Base-by-base conservation (phyloP, 371 early-diverging fungal genomes). In the Lichtheimia corymbifera region DNA sequence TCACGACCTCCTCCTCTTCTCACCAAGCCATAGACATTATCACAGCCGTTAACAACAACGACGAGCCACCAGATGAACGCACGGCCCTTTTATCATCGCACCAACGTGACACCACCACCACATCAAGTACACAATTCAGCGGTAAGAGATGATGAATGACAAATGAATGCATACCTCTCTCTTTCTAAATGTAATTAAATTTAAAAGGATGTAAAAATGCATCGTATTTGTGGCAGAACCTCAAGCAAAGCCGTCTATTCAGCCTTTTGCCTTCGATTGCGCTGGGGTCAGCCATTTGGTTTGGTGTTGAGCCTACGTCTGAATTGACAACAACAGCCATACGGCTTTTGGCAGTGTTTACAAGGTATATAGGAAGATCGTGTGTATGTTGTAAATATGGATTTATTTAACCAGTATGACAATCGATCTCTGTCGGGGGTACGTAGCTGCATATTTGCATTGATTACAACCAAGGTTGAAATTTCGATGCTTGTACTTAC, bases 401-500 rank as follows among this genome's bases (percentile, higher is more conserved):
- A 9, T 9, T 35, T 9, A 35, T 35, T 11, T 35, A 11, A 35
- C 35, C 9, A n/a, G 35, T 6, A 9, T 9, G 9, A 4, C 2
- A 0, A 35, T 9, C 22, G 22, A 22, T 22, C 22, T 35, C 9
- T 35, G 35, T 35, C 9, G 35, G 35, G 35, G 35, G 7, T 11
- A 17, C 50, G 2, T 63, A 84, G 85, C 18, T 83, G 84, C 55
- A 83, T 89, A 52, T 67, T 82, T 70, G 86, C 87, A 6, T 59
- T 89, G 40, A 72, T 89, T 28, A 81, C 83, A 0, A 82, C 86
- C n/a, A 67, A 74, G 54, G 76, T 84, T 55, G 76, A 82, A 54
- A 82, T 85, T 58, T 85, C 88, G 3, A 62, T 83, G 3, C 62
- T 88, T 4, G 77, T 87, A 25, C 68, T 84, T 3, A 75, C 76